phyloP scores from a whole-genome alignment of 306 rosid species.

The Sesbania bispinosa region DNA sequence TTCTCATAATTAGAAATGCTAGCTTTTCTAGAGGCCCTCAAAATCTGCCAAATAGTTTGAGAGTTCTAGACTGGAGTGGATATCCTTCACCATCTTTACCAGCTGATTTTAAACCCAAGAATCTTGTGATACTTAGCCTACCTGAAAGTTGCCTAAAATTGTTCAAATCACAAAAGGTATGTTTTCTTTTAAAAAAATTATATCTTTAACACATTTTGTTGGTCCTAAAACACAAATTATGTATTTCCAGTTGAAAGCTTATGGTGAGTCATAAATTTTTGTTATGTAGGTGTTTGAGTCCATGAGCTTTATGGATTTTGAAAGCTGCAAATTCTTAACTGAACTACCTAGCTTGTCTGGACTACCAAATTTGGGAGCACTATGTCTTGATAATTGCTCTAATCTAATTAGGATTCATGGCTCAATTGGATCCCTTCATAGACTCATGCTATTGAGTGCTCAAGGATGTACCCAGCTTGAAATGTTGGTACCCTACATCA shows the following conservation, averaged over 20 bases:
- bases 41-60: conserved; percentile 15
- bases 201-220: background rate
- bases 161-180: background rate
- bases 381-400: background rate
- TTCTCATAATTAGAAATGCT: background rate
- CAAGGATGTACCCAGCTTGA: conserved; percentile 4
- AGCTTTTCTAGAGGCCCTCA: background rate
- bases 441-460: background rate
- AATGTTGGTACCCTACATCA: background rate
- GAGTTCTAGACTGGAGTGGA: conserved; percentile 5
- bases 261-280: background rate
- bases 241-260: background rate
- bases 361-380: background rate
- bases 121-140: background rate
- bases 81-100: conserved; percentile 11
- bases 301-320: background rate
- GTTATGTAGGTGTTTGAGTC: background rate
- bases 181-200: background rate
- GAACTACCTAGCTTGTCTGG: background rate
- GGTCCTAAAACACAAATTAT: background rate
- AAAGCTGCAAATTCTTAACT: background rate
- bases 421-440: conserved; percentile 9
- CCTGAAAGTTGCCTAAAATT: background rate
- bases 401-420: background rate
- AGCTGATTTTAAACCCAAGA: conserved; percentile 16